A percentile compares a stretch with the other conserved stretches of the same genome.
These are phyloP conservation scores for Anthracocystis setariae DNA, from an alignment of 1,284 basidiomycete species.

Conservation along the genomic window DNA sequence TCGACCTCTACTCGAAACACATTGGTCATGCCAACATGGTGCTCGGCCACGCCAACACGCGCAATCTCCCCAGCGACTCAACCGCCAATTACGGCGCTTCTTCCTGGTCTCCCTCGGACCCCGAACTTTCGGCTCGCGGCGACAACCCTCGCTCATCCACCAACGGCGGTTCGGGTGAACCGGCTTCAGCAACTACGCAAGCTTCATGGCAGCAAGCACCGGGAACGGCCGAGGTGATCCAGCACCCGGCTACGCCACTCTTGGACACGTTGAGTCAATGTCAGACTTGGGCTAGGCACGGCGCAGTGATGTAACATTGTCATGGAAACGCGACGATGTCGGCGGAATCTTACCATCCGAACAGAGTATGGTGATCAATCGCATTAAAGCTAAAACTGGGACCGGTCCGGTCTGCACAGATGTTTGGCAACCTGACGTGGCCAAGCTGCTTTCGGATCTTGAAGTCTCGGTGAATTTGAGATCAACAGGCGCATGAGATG, in stretches of 20 bases:
- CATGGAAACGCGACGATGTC: not conserved
- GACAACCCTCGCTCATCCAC: not conserved
- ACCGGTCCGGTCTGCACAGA: constrained; percentile 10
- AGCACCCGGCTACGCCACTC: constrained; percentile 36
- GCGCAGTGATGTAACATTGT: constrained; percentile 16
- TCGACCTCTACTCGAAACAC: constrained; percentile 39
- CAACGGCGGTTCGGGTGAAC: not conserved
- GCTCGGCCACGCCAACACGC: constrained; percentile 18
- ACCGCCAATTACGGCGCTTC: not conserved
- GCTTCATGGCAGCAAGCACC: constrained; percentile 1
- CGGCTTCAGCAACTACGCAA: not conserved
- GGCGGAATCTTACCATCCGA: not conserved
- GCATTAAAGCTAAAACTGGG: not conserved
- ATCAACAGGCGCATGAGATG: too few relatives aligned
- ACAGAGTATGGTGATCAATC: not conserved
- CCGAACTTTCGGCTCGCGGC: not conserved
- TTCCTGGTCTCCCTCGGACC: constrained; percentile 18
- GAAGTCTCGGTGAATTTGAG: too few relatives aligned
- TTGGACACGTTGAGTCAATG: constrained; percentile 35
- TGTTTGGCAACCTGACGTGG: too few relatives aligned
- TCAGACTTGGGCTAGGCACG: constrained; percentile 31
- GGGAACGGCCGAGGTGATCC: constrained; percentile 11
- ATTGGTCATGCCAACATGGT: constrained; percentile 43
- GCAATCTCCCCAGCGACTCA: not conserved
- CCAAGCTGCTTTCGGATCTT: too few relatives aligned